These are phyloP conservation scores for Salvia sclarea DNA, from an alignment of 305 asterid genomes.

Conservation along the genomic window DNA sequence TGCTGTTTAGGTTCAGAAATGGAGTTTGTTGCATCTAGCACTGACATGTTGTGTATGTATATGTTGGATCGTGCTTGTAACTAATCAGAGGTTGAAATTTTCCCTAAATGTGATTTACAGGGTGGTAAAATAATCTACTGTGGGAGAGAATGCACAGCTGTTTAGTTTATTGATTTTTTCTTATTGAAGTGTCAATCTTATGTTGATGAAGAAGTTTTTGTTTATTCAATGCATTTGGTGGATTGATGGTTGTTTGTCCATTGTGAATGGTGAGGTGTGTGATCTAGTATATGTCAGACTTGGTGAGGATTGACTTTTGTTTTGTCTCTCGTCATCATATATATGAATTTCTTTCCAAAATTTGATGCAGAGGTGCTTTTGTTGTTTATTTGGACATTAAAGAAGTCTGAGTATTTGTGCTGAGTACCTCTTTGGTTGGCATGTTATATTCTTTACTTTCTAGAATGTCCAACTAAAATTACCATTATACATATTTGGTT, in stretches of 20 bases:
- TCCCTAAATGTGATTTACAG: slow-evolving; percentile 1
- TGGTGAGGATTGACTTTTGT: slow-evolving; percentile 9
- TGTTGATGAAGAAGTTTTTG: not conserved
- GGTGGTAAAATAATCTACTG: not conserved
- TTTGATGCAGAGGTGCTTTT: slow-evolving; percentile 50
- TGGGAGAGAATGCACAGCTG: not conserved
- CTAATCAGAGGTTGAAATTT: slow-evolving; percentile 28
- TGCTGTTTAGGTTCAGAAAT: not conserved
- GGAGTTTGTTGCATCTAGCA: not conserved
- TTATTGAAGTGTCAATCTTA: not conserved
- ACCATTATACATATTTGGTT: slow-evolving; percentile 45
- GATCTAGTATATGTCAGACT: not conserved
- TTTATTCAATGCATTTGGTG: not conserved
- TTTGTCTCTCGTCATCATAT: not conserved
- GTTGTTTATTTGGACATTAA: slow-evolving; percentile 39
- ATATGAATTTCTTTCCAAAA: slow-evolving; percentile 27
- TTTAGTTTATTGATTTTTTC: slow-evolving; percentile 1
- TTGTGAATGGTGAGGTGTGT: not conserved
- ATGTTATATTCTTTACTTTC: slow-evolving; percentile 50
- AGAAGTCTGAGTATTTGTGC: slow-evolving; percentile 46
- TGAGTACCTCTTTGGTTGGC: slow-evolving; percentile 48
- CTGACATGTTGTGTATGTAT: not conserved
- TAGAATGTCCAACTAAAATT: slow-evolving; percentile 45
- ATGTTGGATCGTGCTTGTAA: slow-evolving; percentile 23
- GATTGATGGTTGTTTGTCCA: not conserved